Percentiles rank a stretch among this genome's conserved stretches.
These are phyloP conservation scores for Tuber indicum DNA, from an alignment of 495 filamentous ascomycete species.

Conservation along the genomic window DNA sequence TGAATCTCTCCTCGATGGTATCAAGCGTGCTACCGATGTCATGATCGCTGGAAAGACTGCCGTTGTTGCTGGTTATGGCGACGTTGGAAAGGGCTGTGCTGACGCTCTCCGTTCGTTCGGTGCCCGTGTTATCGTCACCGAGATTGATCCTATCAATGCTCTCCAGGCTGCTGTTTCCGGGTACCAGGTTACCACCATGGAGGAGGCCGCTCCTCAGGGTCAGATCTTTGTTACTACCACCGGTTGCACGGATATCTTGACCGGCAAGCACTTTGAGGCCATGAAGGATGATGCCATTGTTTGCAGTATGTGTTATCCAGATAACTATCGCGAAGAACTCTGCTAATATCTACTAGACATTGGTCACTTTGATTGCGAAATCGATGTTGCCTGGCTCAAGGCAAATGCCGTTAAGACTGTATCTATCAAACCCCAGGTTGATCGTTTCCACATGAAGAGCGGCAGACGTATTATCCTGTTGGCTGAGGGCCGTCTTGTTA, in stretches of 20 bases:
- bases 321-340: not conserved
- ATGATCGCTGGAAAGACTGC: constrained; percentile 99
- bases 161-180: constrained; percentile 97
- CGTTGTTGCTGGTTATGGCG: constrained; percentile 95
- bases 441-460: constrained; percentile 89
- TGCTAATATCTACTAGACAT: constrained; percentile 58
- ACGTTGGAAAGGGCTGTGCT: constrained; percentile 98
- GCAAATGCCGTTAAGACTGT: constrained; percentile 81
- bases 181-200: constrained; percentile 95
- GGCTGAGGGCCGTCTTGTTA: constrained; percentile 96
- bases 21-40: constrained; percentile 99
- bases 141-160: constrained; percentile 99
- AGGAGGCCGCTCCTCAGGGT: constrained; percentile 75
- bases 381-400: constrained; percentile 99
- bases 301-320: constrained; percentile 66
- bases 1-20: constrained; percentile 97
- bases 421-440: constrained; percentile 99
- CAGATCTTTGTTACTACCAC: constrained; percentile 99
- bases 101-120: constrained; percentile 93
- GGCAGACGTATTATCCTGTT: constrained; percentile 97
- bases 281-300: constrained; percentile 99
- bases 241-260: constrained; percentile 95
- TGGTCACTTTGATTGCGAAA: constrained; percentile 99
- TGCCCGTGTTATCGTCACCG: constrained; percentile 92
- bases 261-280: constrained; percentile 83